Evolutionary conservation across 1,284 basidiomycete genomes (phyloP).

Genomic region (Malassezia furfur): DNA sequence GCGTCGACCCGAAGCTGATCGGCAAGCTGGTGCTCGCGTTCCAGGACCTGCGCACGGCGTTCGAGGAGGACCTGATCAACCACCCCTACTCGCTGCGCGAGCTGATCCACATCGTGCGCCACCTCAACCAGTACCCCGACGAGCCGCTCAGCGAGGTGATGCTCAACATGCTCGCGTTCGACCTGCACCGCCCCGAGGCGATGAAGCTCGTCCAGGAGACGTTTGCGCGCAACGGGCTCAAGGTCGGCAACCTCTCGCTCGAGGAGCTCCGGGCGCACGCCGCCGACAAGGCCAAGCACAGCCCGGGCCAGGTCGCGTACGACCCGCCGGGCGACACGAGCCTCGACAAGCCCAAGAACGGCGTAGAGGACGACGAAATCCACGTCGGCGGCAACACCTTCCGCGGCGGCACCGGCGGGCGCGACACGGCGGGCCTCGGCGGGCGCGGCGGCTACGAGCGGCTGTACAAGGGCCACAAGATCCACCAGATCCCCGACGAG

Average conservation of each 20-base stretch:
- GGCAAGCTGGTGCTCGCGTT: conserved; percentile 45
- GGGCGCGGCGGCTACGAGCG: conserved; percentile 44
- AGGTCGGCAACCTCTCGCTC: conserved; percentile 32
- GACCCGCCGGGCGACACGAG: conserved; percentile 27
- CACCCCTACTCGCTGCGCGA: conserved; percentile 49
- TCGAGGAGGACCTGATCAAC: conserved; percentile 42
- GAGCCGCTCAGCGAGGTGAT: conserved; percentile 46
- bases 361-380: conserved; percentile 44
- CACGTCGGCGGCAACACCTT: conserved; percentile 49
- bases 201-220: conserved; percentile 42
- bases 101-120: conserved; percentile 48
- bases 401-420: conserved; percentile 48
- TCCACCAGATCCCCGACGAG: conserved; percentile 43
- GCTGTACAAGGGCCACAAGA: conserved; percentile 41
- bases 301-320: conserved; percentile 24
- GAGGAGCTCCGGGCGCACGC: conserved; percentile 28
- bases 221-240: conserved; percentile 36
- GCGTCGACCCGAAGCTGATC: conserved; percentile 31
- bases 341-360: conserved; percentile 45
- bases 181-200: conserved; percentile 46
- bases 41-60: conserved; percentile 46
- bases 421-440: conserved; percentile 48
- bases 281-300: conserved; percentile 17
- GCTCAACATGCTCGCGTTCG: conserved; percentile 49
- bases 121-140: conserved; percentile 45